These are phyloP conservation scores for Xerocomellus intermedius DNA, from an alignment of 768 basidiomycete species.

Conservation along the genomic window DNA sequence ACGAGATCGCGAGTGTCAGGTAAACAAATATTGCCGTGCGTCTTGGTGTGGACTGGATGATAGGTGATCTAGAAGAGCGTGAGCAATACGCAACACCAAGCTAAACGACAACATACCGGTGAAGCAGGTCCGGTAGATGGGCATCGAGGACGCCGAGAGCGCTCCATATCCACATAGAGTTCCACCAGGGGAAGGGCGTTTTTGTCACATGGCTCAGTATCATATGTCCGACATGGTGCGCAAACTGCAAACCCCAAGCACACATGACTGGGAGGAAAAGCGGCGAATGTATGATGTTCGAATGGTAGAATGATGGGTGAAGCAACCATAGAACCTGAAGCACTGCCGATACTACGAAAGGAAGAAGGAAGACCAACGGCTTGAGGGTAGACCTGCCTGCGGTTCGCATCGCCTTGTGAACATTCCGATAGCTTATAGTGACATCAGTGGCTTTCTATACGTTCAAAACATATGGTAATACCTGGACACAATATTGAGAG, in stretches of 20 bases:
- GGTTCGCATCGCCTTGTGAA: conserved; percentile 55
- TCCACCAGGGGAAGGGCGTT: conserved; percentile 80
- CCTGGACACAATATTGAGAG: conserved; percentile 79
- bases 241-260: conserved; percentile 91
- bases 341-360: conserved; percentile 69
- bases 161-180: conserved; percentile 85
- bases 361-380: conserved; percentile 75
- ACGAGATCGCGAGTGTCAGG: conserved; percentile 63
- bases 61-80: conserved; percentile 49
- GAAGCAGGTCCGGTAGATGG: conserved; percentile 66
- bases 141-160: conserved; percentile 78
- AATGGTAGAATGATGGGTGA: conserved; percentile 57
- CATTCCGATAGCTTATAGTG: conserved; percentile 70
- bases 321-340: conserved; percentile 83
- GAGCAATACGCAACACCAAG: conserved; percentile 4
- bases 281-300: conserved; percentile 70
- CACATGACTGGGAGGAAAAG: conserved; percentile 85
- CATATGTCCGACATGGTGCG: conserved; percentile 88
- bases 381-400: conserved; percentile 40
- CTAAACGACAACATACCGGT: conserved; percentile 47
- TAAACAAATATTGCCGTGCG: conserved; percentile 71
- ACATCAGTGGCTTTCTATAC: conserved; percentile 1
- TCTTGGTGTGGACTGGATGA: conserved; percentile 68
- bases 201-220: conserved; percentile 92
- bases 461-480: conserved; percentile 20